Percentiles rank a stretch among this genome's conserved stretches.
phyloP scores from a whole-genome alignment of 2,329 filamentous ascomycete genomes.

The Monilinia aucupariae region DNA sequence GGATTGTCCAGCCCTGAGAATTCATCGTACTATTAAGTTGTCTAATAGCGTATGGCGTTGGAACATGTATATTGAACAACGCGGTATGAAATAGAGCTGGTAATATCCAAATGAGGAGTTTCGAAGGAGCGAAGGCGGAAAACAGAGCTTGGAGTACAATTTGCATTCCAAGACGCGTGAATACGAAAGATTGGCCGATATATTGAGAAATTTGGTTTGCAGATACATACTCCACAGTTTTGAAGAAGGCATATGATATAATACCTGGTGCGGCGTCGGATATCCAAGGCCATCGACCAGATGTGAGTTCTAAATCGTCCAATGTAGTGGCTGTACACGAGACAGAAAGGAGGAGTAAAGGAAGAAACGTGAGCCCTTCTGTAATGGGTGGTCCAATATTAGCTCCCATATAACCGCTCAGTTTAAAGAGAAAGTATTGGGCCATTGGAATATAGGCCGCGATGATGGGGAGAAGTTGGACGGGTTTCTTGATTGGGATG shows the following conservation, averaged over 20 bases:
- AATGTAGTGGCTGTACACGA: conserved; percentile 59
- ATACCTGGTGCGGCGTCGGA: conserved; percentile 61
- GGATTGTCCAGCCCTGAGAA: conserved; percentile 62
- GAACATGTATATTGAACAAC: conserved; percentile 68
- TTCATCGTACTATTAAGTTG: conserved; percentile 62
- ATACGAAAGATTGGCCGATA: conserved; percentile 57
- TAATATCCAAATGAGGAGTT: conserved; percentile 58
- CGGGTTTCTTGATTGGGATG: conserved; percentile 43
- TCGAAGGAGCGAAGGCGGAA: conserved; percentile 62
- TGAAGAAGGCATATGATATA: conserved; percentile 61
- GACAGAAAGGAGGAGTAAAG: conserved; percentile 58
- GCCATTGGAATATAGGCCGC: conserved; percentile 69
- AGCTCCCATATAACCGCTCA: conserved; percentile 62
- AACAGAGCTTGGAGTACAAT: conserved; percentile 61
- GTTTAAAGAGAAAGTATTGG: conserved; percentile 65
- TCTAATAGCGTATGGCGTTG: conserved; percentile 53
- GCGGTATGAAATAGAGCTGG: conserved; percentile 69
- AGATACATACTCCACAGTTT: conserved; percentile 37
- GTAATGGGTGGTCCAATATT: conserved; percentile 69
- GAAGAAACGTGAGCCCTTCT: conserved; percentile 67
- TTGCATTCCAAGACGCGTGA: conserved; percentile 69
- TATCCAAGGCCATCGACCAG: conserved; percentile 50
- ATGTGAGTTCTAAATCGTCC: conserved; percentile 51
- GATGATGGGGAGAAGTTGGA: conserved; percentile 61
- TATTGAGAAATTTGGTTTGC: conserved; percentile 41